These are phyloP conservation scores for Neurospora sp. DNA, from an alignment of 495 filamentous ascomycete genomes.

Conservation along the genomic window DNA sequence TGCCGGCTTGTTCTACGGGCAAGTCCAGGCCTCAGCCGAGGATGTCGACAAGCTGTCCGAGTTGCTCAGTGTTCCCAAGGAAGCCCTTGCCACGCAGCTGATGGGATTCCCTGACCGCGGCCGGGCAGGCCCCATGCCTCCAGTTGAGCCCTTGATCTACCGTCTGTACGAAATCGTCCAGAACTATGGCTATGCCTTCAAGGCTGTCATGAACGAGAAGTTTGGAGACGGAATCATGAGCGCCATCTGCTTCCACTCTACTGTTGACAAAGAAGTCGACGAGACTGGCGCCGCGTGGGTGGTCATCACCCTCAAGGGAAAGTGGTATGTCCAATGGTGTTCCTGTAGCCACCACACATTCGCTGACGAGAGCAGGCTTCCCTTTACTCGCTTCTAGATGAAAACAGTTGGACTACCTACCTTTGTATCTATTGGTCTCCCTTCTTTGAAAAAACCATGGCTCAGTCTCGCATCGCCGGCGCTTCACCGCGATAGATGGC, in stretches of 20 bases:
- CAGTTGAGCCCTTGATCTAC: constrained; percentile 88
- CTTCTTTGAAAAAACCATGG: background rate
- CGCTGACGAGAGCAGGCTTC: constrained; percentile 38
- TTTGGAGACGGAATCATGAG: constrained; percentile 99
- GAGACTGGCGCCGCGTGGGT: constrained; percentile 63
- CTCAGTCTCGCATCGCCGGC: background rate
- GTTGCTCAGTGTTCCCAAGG: constrained; percentile 53
- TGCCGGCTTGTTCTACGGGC: constrained; percentile 92
- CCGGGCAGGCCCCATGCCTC: constrained; percentile 81
- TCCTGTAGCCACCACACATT: constrained; percentile 1
- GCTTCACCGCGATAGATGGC: background rate
- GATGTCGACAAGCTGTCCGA: constrained; percentile 65
- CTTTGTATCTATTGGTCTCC: background rate
- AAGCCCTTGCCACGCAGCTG: constrained; percentile 49
- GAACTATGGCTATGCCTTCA: constrained; percentile 96
- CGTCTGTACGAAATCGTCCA: constrained; percentile 93
- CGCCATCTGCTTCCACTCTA: constrained; percentile 85
- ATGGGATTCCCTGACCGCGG: constrained; percentile 75
- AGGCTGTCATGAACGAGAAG: constrained; percentile 95
- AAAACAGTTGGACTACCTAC: background rate
- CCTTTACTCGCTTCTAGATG: constrained; percentile 50
- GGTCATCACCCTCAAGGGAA: constrained; percentile 82
- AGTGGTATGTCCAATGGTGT: constrained; percentile 58
- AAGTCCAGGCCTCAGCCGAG: constrained; percentile 66
- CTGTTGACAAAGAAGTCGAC: constrained; percentile 94